Evolutionary conservation across 441 rosid genomes (phyloP).

Genomic region (Populus trichocarpa): DNA sequence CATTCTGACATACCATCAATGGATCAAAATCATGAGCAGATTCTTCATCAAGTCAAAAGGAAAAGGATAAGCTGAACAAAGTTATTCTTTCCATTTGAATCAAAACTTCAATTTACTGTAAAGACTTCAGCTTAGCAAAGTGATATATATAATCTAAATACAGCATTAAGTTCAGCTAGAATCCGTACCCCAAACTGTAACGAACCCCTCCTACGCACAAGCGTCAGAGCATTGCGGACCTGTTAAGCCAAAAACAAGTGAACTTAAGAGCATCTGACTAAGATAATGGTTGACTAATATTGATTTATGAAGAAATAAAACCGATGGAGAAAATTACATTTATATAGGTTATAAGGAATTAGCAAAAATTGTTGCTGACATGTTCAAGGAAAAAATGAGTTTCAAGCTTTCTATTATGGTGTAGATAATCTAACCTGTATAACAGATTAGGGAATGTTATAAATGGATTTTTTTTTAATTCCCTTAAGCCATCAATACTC

Average conservation of each 20-base stretch:
- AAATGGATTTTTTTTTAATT: not conserved
- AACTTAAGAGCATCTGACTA: not conserved
- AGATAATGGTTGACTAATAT: not conserved
- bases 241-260: conserved; percentile 4
- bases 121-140: not conserved
- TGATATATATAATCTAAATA: not conserved
- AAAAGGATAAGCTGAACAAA: not conserved
- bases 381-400: not conserved
- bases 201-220: conserved; percentile 15
- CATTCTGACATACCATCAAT: conserved; percentile 21
- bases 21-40: not conserved
- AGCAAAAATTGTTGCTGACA: not conserved
- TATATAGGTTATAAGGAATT: not conserved
- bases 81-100: not conserved
- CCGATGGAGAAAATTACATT: not conserved
- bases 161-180: not conserved
- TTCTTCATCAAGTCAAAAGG: not conserved
- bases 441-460: not conserved
- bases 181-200: conserved; percentile 22
- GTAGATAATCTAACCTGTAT: not conserved
- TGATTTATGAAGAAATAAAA: not conserved
- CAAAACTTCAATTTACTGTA: not conserved
- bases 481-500: not conserved
- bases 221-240: conserved; percentile 19
- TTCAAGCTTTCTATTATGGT: not conserved